A percentile compares a stretch with the other conserved stretches of the same genome.
phyloP scores from a whole-genome alignment of 306 rosid species.

The Malus asiatica region DNA sequence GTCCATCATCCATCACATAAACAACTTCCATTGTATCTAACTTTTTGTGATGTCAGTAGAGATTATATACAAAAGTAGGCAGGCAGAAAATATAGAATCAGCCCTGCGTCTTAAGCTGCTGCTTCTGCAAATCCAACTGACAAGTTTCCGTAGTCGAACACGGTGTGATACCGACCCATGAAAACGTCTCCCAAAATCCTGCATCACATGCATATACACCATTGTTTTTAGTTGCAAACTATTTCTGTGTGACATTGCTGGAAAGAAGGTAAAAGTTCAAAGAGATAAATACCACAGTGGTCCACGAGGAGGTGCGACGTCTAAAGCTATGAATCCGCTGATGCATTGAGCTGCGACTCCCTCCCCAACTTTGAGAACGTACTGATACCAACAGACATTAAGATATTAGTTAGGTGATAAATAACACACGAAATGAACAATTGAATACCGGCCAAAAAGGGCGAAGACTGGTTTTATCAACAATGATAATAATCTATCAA shows the following conservation, averaged over 20 bases:
- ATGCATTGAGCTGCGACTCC: slow-evolving; percentile 49
- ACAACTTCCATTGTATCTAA: not conserved
- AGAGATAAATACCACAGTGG: slow-evolving; percentile 43
- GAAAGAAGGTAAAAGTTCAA: not conserved
- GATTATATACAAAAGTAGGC: not conserved
- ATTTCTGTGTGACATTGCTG: not conserved
- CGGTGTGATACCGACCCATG: slow-evolving; percentile 53
- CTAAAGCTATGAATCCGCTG: slow-evolving; percentile 51
- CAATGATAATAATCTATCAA: not conserved
- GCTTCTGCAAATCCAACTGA: slow-evolving; percentile 52
- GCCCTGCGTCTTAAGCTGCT: slow-evolving; percentile 21
- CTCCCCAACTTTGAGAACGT: slow-evolving; percentile 46
- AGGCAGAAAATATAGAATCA: not conserved
- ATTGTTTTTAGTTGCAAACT: not conserved
- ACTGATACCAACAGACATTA: slow-evolving; percentile 23
- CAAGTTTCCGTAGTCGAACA: slow-evolving; percentile 40
- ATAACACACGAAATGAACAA: not conserved
- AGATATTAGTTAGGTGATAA: not conserved
- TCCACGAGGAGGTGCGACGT: slow-evolving; percentile 59
- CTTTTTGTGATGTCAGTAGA: not conserved
- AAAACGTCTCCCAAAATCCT: slow-evolving; percentile 65
- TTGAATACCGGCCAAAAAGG: not conserved
- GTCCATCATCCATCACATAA: not conserved
- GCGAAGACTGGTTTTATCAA: not conserved
- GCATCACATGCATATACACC: slow-evolving; percentile 4